Evolutionary conservation across 306 rosid species (phyloP).

Genomic region (Glycyrrhiza uralensis): DNA sequence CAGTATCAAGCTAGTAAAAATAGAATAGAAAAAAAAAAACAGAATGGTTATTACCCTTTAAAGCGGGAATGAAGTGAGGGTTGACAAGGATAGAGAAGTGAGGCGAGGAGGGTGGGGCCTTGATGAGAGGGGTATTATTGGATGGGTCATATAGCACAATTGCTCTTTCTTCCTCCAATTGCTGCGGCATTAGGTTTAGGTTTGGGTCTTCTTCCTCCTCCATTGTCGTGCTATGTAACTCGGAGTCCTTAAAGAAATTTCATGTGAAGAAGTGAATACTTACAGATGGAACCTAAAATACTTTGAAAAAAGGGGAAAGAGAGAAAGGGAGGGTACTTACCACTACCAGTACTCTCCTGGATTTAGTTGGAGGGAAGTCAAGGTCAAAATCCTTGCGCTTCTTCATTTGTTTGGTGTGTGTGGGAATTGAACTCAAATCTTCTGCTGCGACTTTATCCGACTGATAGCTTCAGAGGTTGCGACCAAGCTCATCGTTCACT

Average conservation of each 20-base stretch:
- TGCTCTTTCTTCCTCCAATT: not conserved
- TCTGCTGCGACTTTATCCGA: too few species aligned
- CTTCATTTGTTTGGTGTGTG: not conserved
- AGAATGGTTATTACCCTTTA: not conserved
- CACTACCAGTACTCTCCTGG: conserved; percentile 11
- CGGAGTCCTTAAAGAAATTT: not conserved
- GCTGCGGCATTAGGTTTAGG: not conserved
- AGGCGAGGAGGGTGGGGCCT: not conserved
- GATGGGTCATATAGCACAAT: not conserved
- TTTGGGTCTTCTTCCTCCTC: not conserved
- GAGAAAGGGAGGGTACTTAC: not conserved
- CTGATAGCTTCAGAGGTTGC: too few species aligned
- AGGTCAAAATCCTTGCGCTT: not conserved
- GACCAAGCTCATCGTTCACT: too few species aligned
- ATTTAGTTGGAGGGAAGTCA: not conserved
- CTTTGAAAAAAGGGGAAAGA: too few species aligned
- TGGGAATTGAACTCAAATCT: not conserved
- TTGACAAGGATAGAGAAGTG: not conserved
- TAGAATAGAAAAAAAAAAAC: too few species aligned
- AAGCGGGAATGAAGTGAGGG: not conserved
- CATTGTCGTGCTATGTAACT: not conserved
- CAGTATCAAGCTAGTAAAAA: too few species aligned
- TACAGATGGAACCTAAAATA: too few species aligned
- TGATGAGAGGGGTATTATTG: not conserved
- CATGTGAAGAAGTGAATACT: too few species aligned